Evolutionary conservation across 352 stramenopile genomes (phyloP).

Genomic region (Phytopythium montanum): DNA sequence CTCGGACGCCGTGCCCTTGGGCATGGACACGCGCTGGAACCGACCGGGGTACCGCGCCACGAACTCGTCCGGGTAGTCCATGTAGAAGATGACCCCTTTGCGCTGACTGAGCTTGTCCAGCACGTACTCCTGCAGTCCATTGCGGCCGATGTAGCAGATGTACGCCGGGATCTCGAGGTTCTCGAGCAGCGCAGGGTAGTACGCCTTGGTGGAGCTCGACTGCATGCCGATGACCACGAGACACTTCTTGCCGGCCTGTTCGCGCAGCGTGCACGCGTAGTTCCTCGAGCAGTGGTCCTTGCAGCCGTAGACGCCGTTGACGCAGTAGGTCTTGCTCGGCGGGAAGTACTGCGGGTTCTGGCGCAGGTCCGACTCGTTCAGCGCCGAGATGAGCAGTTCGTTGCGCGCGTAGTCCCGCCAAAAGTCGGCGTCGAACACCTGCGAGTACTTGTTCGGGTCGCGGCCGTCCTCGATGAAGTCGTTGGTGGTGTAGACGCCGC

Average conservation of each 20-base stretch:
- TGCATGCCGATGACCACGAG: constrained; percentile 28
- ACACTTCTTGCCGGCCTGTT: constrained; percentile 23
- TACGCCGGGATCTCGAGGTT: constrained; percentile 44
- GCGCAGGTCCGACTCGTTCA: constrained; percentile 9
- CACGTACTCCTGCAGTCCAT: constrained; percentile 9
- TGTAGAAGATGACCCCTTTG: constrained; percentile 33
- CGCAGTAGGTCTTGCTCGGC: constrained; percentile 13
- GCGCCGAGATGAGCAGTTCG: constrained; percentile 20
- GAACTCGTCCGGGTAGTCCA: constrained; percentile 47
- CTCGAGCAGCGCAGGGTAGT: constrained; percentile 23
- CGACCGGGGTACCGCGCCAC: constrained; percentile 17
- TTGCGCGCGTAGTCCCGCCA: constrained; percentile 32
- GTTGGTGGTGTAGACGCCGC: constrained; percentile 33
- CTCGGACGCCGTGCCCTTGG: constrained; percentile 11
- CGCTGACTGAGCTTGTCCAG: constrained; percentile 13
- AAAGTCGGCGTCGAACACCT: constrained; percentile 25
- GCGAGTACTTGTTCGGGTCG: constrained; percentile 9
- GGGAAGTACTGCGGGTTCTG: constrained; percentile 22
- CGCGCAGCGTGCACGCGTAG: constrained; percentile 26
- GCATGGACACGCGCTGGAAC: constrained; percentile 36
- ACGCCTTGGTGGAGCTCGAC: constrained; percentile 16
- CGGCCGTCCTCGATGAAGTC: constrained; percentile 23
- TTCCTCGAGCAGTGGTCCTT: constrained; percentile 30
- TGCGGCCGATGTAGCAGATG: constrained; percentile 33
- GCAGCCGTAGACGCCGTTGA: constrained; percentile 28